Evolutionary conservation across 257 asterid genomes (phyloP).

Genomic region (Rauvolfia tetraphylla): DNA sequence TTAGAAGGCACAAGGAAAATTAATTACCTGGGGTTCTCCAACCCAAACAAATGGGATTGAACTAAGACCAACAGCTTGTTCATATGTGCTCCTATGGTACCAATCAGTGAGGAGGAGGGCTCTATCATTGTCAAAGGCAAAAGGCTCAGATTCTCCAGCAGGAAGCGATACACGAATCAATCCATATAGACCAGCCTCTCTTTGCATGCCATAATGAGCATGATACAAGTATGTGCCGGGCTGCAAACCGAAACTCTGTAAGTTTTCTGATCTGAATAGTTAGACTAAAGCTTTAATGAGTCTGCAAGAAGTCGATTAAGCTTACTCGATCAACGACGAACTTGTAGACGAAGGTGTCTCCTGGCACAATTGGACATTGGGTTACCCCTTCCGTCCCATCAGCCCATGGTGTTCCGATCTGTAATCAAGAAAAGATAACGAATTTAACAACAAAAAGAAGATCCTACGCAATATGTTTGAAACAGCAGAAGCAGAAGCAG

Average conservation of each 20-base stretch:
- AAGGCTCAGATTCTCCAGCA: slow-evolving; percentile 63
- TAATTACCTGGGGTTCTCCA: slow-evolving; percentile 79
- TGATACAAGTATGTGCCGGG: slow-evolving; percentile 84
- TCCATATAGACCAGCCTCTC: slow-evolving; percentile 75
- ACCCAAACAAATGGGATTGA: slow-evolving; percentile 80
- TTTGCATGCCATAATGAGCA: slow-evolving; percentile 95
- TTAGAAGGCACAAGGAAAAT: not conserved
- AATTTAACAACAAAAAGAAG: not conserved
- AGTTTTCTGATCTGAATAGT: not conserved
- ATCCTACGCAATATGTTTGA: not conserved
- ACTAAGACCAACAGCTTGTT: slow-evolving; percentile 66
- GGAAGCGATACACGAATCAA: slow-evolving; percentile 59
- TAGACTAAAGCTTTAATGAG: not conserved
- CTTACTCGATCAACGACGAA: slow-evolving; percentile 83
- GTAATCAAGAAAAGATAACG: not conserved
- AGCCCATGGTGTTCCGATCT: slow-evolving; percentile 91
- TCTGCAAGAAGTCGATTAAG: not conserved
- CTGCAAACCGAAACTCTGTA: slow-evolving; percentile 31
- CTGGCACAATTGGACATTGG: slow-evolving; percentile 83
- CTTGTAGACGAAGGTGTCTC: slow-evolving; percentile 70
- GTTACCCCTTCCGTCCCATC: slow-evolving; percentile 97
- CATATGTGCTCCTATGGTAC: slow-evolving; percentile 67
- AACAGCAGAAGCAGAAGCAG: too few relatives aligned
- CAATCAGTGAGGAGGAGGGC: slow-evolving; percentile 70
- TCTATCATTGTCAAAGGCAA: slow-evolving; percentile 57